phyloP scores from a whole-genome alignment of 2,329 filamentous ascomycete genomes.

The Verticillium klebahnii region DNA sequence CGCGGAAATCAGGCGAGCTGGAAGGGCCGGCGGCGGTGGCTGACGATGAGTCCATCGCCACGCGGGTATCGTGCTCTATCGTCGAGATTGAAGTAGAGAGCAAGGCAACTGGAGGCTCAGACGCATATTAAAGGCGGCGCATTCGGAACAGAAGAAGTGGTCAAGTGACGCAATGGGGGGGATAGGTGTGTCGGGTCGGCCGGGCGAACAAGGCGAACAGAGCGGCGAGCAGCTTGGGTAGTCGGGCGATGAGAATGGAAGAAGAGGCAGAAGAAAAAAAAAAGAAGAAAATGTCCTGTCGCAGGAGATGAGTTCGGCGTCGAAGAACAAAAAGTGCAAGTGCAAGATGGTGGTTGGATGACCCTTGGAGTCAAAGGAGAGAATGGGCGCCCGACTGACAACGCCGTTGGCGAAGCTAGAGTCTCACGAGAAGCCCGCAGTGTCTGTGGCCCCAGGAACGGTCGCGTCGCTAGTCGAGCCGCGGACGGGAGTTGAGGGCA shows the following conservation, averaged over 20 bases:
- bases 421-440: background rate
- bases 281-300: background rate
- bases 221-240: background rate
- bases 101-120: background rate
- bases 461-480: background rate
- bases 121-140: background rate
- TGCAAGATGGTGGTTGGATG: background rate
- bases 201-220: background rate
- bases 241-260: background rate
- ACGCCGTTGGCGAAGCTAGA: background rate
- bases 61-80: slow-evolving; percentile 3
- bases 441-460: background rate
- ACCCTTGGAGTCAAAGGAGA: background rate
- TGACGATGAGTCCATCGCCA: slow-evolving; percentile 1
- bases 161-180: background rate
- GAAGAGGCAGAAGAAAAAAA: too few relatives aligned
- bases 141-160: background rate
- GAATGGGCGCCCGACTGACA: background rate
- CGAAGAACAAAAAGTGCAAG: background rate
- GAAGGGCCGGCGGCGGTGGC: slow-evolving; percentile 5
- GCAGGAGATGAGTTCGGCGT: background rate
- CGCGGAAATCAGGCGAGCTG: slow-evolving; percentile 11
- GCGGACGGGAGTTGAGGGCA: too few relatives aligned
- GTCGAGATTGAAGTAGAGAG: background rate
- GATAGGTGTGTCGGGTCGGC: background rate